Conservation (phyloP, 1,284 basidiomycete genomes). For the Sporisorium iseilematis-ciliati region DNA sequence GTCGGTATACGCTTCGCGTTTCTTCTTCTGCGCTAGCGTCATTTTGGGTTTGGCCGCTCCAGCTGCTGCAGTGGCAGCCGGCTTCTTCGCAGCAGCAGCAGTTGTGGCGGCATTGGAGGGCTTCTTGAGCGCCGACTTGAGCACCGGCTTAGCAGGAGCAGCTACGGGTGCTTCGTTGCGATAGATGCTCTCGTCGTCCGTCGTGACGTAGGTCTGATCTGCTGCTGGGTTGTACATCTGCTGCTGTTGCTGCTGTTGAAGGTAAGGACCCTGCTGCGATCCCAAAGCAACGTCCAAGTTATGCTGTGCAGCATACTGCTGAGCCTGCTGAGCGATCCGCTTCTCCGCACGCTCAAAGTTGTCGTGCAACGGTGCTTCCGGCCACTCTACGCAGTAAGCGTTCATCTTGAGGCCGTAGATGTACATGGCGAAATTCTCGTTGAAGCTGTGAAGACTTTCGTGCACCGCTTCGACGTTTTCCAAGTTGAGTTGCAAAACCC, state of each 20-base stretch:
- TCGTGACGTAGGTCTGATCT: constrained; percentile 66
- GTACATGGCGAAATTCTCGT: constrained; percentile 92
- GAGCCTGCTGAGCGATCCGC: constrained; percentile 48
- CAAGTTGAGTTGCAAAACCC: constrained; percentile 81
- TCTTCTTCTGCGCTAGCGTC: constrained; percentile 84
- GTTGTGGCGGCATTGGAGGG: constrained; percentile 25
- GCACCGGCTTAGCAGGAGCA: constrained; percentile 26
- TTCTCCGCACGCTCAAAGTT: constrained; percentile 60
- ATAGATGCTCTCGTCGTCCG: constrained; percentile 58
- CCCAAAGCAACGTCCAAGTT: constrained; percentile 19
- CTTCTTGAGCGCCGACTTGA: constrained; percentile 53
- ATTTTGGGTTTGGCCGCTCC: constrained; percentile 75
- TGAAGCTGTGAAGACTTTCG: constrained; percentile 84
- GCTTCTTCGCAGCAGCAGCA: constrained; percentile 20
- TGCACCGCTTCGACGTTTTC: constrained; percentile 80
- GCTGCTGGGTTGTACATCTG: constrained; percentile 33
- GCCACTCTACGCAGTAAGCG: constrained; percentile 90
- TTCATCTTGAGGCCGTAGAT: constrained; percentile 94
- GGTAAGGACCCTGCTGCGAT: constrained; percentile 10
- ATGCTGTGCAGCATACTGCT: constrained; percentile 48
- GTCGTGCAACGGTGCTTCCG: constrained; percentile 73
- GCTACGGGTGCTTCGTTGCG: constrained; percentile 30
- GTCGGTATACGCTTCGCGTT: constrained; percentile 57
- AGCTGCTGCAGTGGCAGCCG: constrained; percentile 4
- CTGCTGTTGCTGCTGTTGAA: constrained; percentile 20